phyloP scores from a whole-genome alignment of 2,329 filamentous ascomycete species.

The Didymella keratinophila region DNA sequence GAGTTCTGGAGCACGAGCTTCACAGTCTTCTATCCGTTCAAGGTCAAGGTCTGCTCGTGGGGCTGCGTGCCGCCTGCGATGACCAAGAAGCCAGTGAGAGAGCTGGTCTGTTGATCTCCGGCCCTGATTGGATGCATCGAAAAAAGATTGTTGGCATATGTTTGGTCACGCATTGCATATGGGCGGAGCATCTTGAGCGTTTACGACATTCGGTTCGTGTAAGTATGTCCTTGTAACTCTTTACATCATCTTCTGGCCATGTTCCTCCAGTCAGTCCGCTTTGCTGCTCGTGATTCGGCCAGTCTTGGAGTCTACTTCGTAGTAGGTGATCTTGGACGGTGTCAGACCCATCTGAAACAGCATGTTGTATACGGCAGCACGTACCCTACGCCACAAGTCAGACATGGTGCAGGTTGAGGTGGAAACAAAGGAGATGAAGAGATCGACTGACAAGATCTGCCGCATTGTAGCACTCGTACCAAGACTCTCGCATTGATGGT shows the following conservation, averaged over 20 bases:
- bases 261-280: background rate
- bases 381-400: background rate
- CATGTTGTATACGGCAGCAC: background rate
- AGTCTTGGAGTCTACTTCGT: background rate
- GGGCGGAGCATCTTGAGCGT: conserved; percentile 1
- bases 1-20: conserved; percentile 37
- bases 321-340: background rate
- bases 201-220: background rate
- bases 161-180: background rate
- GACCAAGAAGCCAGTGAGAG: conserved; percentile 22
- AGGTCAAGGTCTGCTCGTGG: conserved; percentile 44
- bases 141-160: too few species aligned
- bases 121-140: too few species aligned
- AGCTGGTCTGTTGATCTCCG: conserved; percentile 3
- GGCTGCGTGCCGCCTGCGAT: conserved; percentile 39
- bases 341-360: conserved; percentile 1
- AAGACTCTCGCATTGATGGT: background rate
- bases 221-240: background rate
- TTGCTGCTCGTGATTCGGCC: background rate
- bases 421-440: background rate
- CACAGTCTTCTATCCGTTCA: conserved; percentile 30
- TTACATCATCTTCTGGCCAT: background rate
- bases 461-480: background rate
- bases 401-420: background rate
- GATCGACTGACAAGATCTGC: background rate